Evolutionary conservation across 495 filamentous ascomycete species (phyloP).

Genomic region (Aspergillus diversus): DNA sequence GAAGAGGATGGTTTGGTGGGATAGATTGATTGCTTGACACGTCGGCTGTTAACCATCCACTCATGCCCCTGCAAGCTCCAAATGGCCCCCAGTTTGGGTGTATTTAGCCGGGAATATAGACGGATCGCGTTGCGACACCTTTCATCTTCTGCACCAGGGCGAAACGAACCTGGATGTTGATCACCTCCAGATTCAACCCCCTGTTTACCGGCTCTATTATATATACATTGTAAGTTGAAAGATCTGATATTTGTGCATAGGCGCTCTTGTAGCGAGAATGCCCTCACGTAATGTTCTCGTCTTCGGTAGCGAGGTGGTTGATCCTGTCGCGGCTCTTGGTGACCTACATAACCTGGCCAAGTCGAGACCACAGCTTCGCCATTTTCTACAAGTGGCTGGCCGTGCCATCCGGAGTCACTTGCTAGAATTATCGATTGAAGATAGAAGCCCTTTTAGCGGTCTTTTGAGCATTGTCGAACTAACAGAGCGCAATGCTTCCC

Average conservation of each 20-base stretch:
- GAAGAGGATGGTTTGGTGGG: not conserved
- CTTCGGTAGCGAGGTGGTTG: not conserved
- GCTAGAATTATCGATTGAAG: not conserved
- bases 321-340: not conserved
- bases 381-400: not conserved
- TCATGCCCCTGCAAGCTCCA: not conserved
- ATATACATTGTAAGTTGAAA: not conserved
- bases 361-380: not conserved
- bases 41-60: conserved; percentile 1
- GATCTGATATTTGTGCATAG: not conserved
- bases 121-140: not conserved
- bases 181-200: not conserved
- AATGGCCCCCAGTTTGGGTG: not conserved
- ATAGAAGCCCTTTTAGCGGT: not conserved
- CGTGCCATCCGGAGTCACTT: conserved; percentile 1
- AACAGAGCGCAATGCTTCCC: not conserved
- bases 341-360: not conserved
- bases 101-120: not conserved
- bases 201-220: not conserved
- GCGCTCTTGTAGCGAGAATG: not conserved
- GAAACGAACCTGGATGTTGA: not conserved
- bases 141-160: not conserved
- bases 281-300: not conserved
- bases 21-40: not conserved
- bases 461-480: not conserved